Evolutionary conservation across 2,329 filamentous ascomycete species (phyloP), one percentile per base, ranked within the genome.

Genomic region (Thelonectria blattea): DNA sequence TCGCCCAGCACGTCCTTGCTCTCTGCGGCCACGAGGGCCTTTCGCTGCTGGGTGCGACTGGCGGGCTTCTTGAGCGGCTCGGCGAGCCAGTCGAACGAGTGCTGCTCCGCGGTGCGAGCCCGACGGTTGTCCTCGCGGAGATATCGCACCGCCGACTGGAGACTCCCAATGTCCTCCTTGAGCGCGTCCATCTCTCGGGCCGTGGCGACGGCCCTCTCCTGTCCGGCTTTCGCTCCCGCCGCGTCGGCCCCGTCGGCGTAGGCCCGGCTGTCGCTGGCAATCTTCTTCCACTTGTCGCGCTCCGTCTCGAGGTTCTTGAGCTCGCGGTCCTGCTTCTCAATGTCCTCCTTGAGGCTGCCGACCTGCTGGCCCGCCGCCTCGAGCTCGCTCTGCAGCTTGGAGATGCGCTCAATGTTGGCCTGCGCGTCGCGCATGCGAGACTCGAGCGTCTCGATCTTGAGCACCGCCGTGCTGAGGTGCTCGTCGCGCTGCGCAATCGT

Each of bases 361-460:
- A 83, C 80, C 42, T 81, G 78, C 59, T 81, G 75, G 63, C 83
- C 81, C 24, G 84, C 80, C 17, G 81, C 78, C 50, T 83, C 81
- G 22, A 91, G 80, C 68, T 83, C 79, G 34, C 77, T 77, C 74
- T 92, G 89, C 12, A 92, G 81, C 55, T 87, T 86, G 18, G 81
- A 80, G 66, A 92, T 91, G 53, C 83, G 84, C 52, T 88, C 86
- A 14, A 91, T 87, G 76, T 94, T 93, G 73, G 90, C 88, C 65
- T 88, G 87, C 6, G 91, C 91, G 71, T 96, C 93, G 59, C 89
- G 88, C 88, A 95, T 93, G 58, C 92, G 85, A 8, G 91, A 91
- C 75, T 96, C 91, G 39, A 98, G 87, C 42, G 95, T 91, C 76
- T 97, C 94, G 67, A 97, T 96, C 75, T 95, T 93, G 67, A 97